phyloP scores from a whole-genome alignment of 2,329 filamentous ascomycete species.

The Coniochaeta sp. region DNA sequence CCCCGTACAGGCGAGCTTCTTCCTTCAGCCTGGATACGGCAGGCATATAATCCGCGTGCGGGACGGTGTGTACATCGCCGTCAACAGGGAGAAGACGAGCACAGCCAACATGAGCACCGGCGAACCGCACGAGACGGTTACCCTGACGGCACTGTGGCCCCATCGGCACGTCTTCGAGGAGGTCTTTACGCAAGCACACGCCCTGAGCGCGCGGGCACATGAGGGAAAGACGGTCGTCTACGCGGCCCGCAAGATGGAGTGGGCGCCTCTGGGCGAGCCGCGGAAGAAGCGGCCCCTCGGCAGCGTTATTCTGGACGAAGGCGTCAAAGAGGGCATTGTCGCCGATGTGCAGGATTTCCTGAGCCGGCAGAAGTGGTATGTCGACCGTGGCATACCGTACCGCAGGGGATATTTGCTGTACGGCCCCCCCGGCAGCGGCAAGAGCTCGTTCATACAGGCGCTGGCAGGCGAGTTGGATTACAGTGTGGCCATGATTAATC shows the following conservation, averaged over 20 bases:
- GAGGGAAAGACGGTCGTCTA: slow-evolving; percentile 94
- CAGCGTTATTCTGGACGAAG: slow-evolving; percentile 79
- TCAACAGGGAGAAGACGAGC: slow-evolving; percentile 77
- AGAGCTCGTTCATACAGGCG: slow-evolving; percentile 94
- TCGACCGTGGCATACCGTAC: slow-evolving; percentile 91
- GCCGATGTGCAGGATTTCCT: slow-evolving; percentile 80
- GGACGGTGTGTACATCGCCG: slow-evolving; percentile 72
- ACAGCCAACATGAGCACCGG: slow-evolving; percentile 77
- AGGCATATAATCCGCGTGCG: slow-evolving; percentile 81
- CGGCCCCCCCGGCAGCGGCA: slow-evolving; percentile 84
- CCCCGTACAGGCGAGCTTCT: slow-evolving; percentile 70
- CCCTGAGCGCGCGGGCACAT: slow-evolving; percentile 67
- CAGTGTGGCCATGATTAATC: slow-evolving; percentile 85
- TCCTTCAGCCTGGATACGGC: slow-evolving; percentile 85
- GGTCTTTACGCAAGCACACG: slow-evolving; percentile 81
- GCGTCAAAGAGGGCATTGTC: slow-evolving; percentile 75
- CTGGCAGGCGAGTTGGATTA: slow-evolving; percentile 89
- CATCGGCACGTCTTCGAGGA: slow-evolving; percentile 85
- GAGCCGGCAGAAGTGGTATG: slow-evolving; percentile 74
- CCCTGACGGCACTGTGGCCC: slow-evolving; percentile 83
- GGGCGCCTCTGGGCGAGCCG: slow-evolving; percentile 77
- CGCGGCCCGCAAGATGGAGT: slow-evolving; percentile 75
- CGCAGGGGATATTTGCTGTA: slow-evolving; percentile 83
- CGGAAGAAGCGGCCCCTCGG: slow-evolving; percentile 79
- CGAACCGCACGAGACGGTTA: slow-evolving; percentile 89